Base-by-base conservation (phyloP, 768 basidiomycete species). In the Strobilomyces dryophilus region DNA sequence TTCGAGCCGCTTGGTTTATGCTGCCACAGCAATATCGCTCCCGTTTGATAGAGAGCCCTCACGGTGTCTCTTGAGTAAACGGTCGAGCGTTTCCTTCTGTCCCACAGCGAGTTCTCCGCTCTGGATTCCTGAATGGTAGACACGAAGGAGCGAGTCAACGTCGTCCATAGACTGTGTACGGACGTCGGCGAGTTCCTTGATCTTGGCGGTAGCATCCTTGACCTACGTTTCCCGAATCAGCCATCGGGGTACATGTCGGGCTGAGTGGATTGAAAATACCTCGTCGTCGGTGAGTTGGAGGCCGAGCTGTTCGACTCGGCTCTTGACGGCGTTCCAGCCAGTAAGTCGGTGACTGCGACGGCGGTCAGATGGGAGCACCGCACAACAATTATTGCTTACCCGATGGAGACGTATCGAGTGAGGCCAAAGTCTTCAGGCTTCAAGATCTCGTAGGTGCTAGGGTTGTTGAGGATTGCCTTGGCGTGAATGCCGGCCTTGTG, bases 401-500 rank as follows among this genome's bases (percentile, higher is more conserved):
- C 95, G 64, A 98, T 98, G 37, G 95, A 97, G 59, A 99, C 95
- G 66, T 98, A 99, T 66, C 97, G 86, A 9, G 87, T 93, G 66
- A 99, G 81, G 63, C 97, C 97, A 65, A 99, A 99, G 75, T 99
- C 97, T 71, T 95, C 92, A 15, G 97, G 97, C 83, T 94, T 98
- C 72, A 97, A 83, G 71, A 98, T 98, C 74, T 99, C 95, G 73
- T 98, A 99, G 10, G 97, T 99, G 65, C 89, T 92, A 2, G 97
- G 97, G 80, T 99, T 99, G 77, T 98, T 97, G 58, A 95, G 83
- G 72, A 99, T 99, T 36, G 97, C 97, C 81, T 99, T 99, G 75
- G 97, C 97, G 73, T 99, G 97, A 59, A 99, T 99, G 69, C 97
- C 97, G 20, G 97, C 97, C 86, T 99, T 98, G 85, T 98, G 97